Evolutionary conservation across 768 basidiomycete genomes (phyloP), one percentile per base, ranked within the genome.

Genomic region (Mrakia gelida): DNA sequence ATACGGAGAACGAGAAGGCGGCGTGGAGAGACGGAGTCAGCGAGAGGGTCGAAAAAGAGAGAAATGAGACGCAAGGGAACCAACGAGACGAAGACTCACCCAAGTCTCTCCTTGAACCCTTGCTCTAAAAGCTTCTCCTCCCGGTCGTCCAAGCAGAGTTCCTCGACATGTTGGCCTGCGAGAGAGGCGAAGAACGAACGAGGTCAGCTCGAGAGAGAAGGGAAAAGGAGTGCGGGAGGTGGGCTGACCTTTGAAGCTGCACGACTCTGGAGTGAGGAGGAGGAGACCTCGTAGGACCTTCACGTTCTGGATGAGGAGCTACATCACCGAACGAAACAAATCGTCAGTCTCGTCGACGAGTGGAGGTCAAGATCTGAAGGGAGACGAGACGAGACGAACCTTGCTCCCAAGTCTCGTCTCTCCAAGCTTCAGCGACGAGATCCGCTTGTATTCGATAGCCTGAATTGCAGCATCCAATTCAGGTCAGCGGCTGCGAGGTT

Each of bases 401-500:
- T 78, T 78, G 23, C 45, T 63, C 11, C 77, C 77, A 6, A 78
- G 62, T 3, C 49, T 16, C 15, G 49, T 52, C 16, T 52, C 49
- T 21, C 49, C 49, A 13, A 52, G 49, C 49, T 52, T 52, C 15
- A 52, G 49, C 38, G 16, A 68, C 2, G 54, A 70, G 10, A 30
- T 73, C 77, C 63, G 72, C 73, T 73, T 73, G 73, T 79, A 79
- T 67, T 79, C 78, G 32, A 79, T 79, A n/a, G 78, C 78, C 78
- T 79, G 52, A 56, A 34, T 41, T 62, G 9, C 34, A 38, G 8
- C 59, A 18, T 23, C 41, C 3, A 21, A 4, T 10, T 1, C 23
- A 38, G n/a, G 13, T 65, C 30, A 38, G 63, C 34, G 5, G 4
- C 30, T 65, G 9, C 63, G 38, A 23, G 7, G 8, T 21, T 26